Base-by-base conservation (phyloP, 192 early-diverging fungal species). In the Dissophora globulifera region DNA sequence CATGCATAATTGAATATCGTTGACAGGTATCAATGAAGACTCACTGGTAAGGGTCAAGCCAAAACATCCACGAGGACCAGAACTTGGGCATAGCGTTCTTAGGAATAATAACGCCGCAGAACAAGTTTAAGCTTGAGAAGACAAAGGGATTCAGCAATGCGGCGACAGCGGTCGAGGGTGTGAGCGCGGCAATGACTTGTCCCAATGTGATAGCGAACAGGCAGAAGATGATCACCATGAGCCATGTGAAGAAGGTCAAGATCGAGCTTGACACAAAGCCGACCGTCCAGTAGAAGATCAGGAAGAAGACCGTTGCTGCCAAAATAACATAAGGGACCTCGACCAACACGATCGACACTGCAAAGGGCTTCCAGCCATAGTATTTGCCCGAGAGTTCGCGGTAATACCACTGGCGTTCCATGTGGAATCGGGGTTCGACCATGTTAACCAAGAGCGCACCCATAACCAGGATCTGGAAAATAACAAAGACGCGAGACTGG, bases 221-320 rank as follows among this genome's bases (percentile, higher is more conserved):
- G 46, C 86, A 84, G 60, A 90, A 81, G 31, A 88, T 15, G 25
- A 84, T 69, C 47, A 88, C 81, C 33, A 86, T 62, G n/a, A 91
- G 27, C 62, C 89, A 94, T 49, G 93, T 89, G 56, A 85, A 92
- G 35, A 86, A 83, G 3, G 78, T 81, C 47, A 84, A 67, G 29
- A 81, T 72, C 13, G 84, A 68, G 9, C 65, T 60, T 9, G 29
- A 50, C 40, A 82, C 82, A 31, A 94, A 82, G 2, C 90, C 91
- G n/a, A 86, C 82, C 22, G 87, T 83, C 88, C 89, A 94, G 80
- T 94, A 94, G 51, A 90, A 92, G 40, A 84, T 76, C n/a, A 87
- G 61, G 78, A 92, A 92, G 68, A 88, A 92, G 45, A 82, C 48
- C 0, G 91, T 89, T 47, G 84, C 76, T 22, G 84, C 72, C 41